These are phyloP conservation scores for Podila horticola DNA, from an alignment of 192 early-diverging fungal species.

Conservation along the genomic window DNA sequence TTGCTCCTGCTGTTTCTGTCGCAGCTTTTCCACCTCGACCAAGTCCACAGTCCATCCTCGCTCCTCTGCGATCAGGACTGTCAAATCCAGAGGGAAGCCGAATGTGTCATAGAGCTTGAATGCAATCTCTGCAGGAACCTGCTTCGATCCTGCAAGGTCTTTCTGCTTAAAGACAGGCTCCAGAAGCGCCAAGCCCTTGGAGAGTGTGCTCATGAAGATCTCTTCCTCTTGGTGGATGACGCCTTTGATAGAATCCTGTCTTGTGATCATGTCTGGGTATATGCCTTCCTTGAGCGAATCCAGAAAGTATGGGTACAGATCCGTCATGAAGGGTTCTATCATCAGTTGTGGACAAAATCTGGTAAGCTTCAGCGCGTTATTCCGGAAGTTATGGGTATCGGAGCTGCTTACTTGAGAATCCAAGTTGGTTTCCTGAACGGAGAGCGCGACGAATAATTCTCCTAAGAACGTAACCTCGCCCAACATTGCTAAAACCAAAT, in stretches of 20 bases:
- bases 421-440: constrained; percentile 66
- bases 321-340: constrained; percentile 61
- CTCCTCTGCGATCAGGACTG: constrained; percentile 61
- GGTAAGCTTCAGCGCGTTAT: too few species aligned
- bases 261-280: constrained; percentile 54
- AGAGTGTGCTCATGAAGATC: constrained; percentile 59
- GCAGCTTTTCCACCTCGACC: constrained; percentile 54
- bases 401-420: constrained; percentile 51
- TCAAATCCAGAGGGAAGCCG: constrained; percentile 70
- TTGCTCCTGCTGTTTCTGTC: constrained; percentile 54
- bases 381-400: too few species aligned
- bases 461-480: constrained; percentile 68
- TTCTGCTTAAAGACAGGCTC: constrained; percentile 56
- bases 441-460: constrained; percentile 67
- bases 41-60: constrained; percentile 67
- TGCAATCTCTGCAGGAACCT: constrained; percentile 57
- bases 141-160: constrained; percentile 34
- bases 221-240: constrained; percentile 60
- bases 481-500: constrained; percentile 46
- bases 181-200: constrained; percentile 57
- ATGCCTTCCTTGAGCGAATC: constrained; percentile 42
- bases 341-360: neutral
- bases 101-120: constrained; percentile 68
- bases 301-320: constrained; percentile 58
- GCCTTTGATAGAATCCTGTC: constrained; percentile 54